Evolutionary conservation across 129 eudicot genomes (phyloP).

Genomic region (Flaveria ramosissima): DNA sequence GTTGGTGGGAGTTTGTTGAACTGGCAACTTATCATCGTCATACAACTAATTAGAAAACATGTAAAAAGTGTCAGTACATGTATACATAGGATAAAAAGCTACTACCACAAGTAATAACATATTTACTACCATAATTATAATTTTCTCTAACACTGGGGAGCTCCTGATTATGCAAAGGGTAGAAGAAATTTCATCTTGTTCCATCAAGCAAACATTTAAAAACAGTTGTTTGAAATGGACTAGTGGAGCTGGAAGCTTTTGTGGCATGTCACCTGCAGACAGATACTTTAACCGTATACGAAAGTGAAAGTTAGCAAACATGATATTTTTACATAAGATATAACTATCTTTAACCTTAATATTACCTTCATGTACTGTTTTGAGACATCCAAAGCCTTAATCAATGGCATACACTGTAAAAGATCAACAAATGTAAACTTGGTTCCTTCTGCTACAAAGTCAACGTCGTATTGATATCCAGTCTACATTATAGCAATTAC

Average conservation of each 20-base stretch:
- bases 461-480: neutral
- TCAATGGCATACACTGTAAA: slow-evolving; percentile 3
- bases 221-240: neutral
- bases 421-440: slow-evolving; percentile 14
- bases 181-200: neutral
- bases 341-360: neutral
- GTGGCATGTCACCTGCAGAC: neutral
- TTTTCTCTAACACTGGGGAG: slow-evolving; percentile 17
- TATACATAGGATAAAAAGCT: too few relatives aligned
- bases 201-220: neutral
- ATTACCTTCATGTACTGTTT: neutral
- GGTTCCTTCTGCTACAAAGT: neutral
- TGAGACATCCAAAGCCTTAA: neutral
- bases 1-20: neutral
- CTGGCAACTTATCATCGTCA: neutral
- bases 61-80: neutral
- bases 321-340: neutral
- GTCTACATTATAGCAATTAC: neutral
- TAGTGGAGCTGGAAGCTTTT: slow-evolving; percentile 3
- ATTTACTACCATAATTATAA: neutral
- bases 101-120: neutral
- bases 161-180: slow-evolving; percentile 17
- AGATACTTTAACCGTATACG: neutral
- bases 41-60: neutral
- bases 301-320: neutral